Percentiles rank a stretch among this genome's conserved stretches.
Evolutionary conservation across 345 rosid genomes (phyloP).

Genomic region (Arabidopsis arenosa): DNA sequence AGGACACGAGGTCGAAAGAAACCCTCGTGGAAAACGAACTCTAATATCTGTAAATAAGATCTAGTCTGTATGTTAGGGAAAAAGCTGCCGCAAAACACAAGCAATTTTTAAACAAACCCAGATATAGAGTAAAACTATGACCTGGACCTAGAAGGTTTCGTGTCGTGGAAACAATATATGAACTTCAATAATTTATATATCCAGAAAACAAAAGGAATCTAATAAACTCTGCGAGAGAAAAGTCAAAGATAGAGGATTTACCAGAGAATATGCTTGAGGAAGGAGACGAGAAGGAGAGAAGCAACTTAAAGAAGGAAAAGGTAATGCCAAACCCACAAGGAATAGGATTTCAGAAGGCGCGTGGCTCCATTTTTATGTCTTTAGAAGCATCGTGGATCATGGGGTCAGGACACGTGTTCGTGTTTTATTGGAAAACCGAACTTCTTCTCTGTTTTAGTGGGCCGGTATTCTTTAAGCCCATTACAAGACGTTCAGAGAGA

Average conservation of each 20-base stretch:
- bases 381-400: slow-evolving; percentile 35
- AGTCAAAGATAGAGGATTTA: slow-evolving; percentile 27
- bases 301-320: not conserved
- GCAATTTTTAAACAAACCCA: not conserved
- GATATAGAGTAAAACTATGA: slow-evolving; percentile 1
- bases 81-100: not conserved
- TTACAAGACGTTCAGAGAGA: not conserved
- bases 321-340: slow-evolving; percentile 25
- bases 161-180: slow-evolving; percentile 33
- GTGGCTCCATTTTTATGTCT: slow-evolving; percentile 13
- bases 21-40: not conserved
- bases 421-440: not conserved
- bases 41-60: not conserved
- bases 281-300: slow-evolving; percentile 11
- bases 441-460: not conserved
- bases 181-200: slow-evolving; percentile 7
- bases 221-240: slow-evolving; percentile 5
- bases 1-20: slow-evolving; percentile 5
- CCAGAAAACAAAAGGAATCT: slow-evolving; percentile 16
- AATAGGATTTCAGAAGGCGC: slow-evolving; percentile 35
- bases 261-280: slow-evolving; percentile 34
- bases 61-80: not conserved
- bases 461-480: not conserved
- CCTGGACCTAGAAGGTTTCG: slow-evolving; percentile 19
- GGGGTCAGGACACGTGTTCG: slow-evolving; percentile 21